Base-by-base conservation (phyloP, 306 rosid species). In the Medicago ruthenica region DNA sequence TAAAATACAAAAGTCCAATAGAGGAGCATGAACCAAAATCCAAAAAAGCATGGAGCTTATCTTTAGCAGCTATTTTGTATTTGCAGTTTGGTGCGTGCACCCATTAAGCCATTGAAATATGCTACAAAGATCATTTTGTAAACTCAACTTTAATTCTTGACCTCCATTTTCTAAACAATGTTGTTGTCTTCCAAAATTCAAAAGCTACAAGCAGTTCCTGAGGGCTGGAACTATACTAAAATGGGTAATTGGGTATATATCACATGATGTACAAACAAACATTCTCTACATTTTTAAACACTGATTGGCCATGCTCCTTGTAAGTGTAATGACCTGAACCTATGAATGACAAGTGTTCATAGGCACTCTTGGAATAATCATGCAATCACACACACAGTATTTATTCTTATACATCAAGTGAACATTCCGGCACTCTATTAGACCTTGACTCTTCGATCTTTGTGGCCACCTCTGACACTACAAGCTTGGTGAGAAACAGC, bases 401-500 rank as follows among this genome's bases (percentile, higher is more conserved):
- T 27, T 14, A 14, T 13, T 51, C 51, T 87, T 79, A 93, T 48
- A 89, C 93, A 10, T 81, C 84, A 1, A 67, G 71, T 3, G 47
- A 71, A 3, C 79, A 27, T 24, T 79, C 85, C 3, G 31, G 83
- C 44, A 80, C 63, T 78, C 86, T 78, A 54, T 60, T 84, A 24
- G 84, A 40, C 71, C 91, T 88, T 8, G 97, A 86, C 53, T 86
- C 96, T 64, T 86, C 91, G 4, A 96, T 86, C 83, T 92, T 96
- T 41, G 85, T 77, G 2, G 87, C 48, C 47, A 96, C 98, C 80
- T 96, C 99, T 7, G 97, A 78, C 41, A 92, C 67, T 1, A 96
- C 92, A 55, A 96, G 96, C 80, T 91, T 86, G 10, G 99, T 96
- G 58, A 96, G 85, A 81, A 96, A 84, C 84, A 96, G 75, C 71